Conservation (phyloP, 176 grass and related monocot genomes). For the Eragrostis nindensis region DNA sequence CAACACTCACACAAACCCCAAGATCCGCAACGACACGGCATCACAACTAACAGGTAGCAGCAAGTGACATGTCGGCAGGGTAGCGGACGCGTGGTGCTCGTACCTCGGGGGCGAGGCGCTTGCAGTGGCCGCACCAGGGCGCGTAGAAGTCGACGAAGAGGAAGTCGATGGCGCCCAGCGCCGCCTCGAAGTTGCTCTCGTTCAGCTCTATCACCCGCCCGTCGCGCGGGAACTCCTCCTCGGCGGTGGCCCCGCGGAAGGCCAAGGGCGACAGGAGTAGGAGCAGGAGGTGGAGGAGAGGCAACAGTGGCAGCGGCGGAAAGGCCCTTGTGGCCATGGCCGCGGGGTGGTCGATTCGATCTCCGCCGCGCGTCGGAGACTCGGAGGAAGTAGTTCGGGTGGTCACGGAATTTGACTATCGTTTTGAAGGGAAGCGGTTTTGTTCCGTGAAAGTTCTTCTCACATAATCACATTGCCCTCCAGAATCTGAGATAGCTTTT, state of each 20-base stretch:
- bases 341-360: conserved; percentile 46
- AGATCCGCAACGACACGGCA: neutral
- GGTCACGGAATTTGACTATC: conserved; percentile 35
- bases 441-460: conserved; percentile 4
- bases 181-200: conserved; percentile 81
- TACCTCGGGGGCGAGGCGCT: conserved; percentile 90
- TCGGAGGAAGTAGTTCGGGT: conserved; percentile 27
- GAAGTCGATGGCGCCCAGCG: conserved; percentile 73
- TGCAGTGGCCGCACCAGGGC: conserved; percentile 96
- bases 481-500: neutral
- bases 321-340: conserved; percentile 38
- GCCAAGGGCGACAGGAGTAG: conserved; percentile 35
- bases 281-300: conserved; percentile 28
- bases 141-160: conserved; percentile 98
- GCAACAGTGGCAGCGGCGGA: conserved; percentile 24
- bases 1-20: conserved; percentile 8
- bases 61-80: neutral
- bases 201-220: conserved; percentile 90
- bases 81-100: neutral
- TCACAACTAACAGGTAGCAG: neutral
- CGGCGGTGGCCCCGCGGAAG: conserved; percentile 24
- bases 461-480: conserved; percentile 12
- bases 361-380: conserved; percentile 47
- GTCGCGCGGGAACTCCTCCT: conserved; percentile 66
- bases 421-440: conserved; percentile 12